These are phyloP conservation scores for Chrysanthemum lavandulifolium DNA, from an alignment of 129 eudicot species.

Conservation along the genomic window DNA sequence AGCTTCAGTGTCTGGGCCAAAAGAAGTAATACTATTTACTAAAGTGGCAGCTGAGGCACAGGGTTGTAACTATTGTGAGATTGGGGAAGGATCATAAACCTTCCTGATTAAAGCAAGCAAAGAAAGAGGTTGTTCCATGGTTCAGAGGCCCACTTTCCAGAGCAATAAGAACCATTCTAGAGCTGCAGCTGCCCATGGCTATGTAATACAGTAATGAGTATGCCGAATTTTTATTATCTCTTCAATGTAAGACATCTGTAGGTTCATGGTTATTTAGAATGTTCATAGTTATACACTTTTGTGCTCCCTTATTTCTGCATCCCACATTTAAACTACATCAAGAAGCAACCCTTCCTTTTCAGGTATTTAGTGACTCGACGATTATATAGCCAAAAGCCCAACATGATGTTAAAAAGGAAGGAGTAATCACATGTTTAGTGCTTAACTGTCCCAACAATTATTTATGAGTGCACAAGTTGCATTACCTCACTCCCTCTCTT, in stretches of 20 bases:
- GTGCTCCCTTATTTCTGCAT: constrained; percentile 1
- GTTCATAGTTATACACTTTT: constrained; percentile 9
- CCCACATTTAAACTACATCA: constrained; percentile 6
- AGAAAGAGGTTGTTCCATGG: neutral
- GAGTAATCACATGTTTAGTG: constrained; percentile 16
- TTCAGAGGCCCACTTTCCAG: neutral
- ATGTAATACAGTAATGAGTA: neutral
- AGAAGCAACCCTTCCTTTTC: neutral
- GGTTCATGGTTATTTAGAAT: constrained; percentile 3
- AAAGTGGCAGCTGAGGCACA: constrained; percentile 2
- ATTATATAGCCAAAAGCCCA: constrained; percentile 7
- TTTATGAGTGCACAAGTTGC: neutral
- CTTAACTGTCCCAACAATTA: constrained; percentile 3
- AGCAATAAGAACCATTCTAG: neutral
- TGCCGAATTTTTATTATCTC: constrained; percentile 4
- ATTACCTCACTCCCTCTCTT: constrained; percentile 11
- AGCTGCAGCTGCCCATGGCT: neutral
- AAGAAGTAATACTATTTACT: constrained; percentile 7
- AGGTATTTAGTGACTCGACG: neutral
- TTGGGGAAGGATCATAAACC: neutral
- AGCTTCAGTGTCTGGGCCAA: neutral
- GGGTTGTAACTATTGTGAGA: constrained; percentile 6
- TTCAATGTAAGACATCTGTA: neutral
- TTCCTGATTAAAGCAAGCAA: neutral
- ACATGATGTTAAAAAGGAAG: constrained; percentile 1